Evolutionary conservation across 2,329 filamentous ascomycete genomes (phyloP), one percentile per base, ranked within the genome.

Genomic region (Colletotrichum trifolii): DNA sequence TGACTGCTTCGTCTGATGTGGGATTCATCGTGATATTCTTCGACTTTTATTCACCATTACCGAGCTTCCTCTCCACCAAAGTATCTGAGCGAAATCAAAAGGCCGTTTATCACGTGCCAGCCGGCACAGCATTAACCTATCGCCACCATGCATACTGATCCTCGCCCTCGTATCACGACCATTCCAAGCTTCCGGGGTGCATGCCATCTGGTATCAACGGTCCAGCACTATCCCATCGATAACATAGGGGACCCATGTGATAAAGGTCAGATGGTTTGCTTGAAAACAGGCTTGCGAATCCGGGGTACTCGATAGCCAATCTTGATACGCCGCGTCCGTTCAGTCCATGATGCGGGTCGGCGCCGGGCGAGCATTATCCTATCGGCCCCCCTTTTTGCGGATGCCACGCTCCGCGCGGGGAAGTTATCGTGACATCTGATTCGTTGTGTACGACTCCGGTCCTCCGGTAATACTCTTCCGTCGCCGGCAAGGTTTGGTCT

Each of bases 351-450:
- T 25, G 52, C 13, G 15, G 45, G 46, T 33, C 54, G 33, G 13
- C 25, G 0, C 54, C 54, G 54, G 54, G 15, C 15, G 47, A 58
- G 54, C 60, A 62, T 50, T 58, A 52, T 42, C 45, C 60, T 62
- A 62, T 62, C 59, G 43, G 54, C 43, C 54, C 43, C 54, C 15
- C 54, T 12, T 40, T 6, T 17, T 7, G 12, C 54, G 54, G 54
- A 40, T 36, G 43, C 34, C 42, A 47, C n/a, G 25, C 43, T n/a
- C 43, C 35, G 43, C n/a, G 54, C 54, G 54, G 54, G 54, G 54
- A 39, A 48, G 15, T 56, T 56, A 56, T 56, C 54, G 54, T 15
- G 4, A 9, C n/a, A n/a, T 5, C 11, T 56, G 43, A 48, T 48
- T 56, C 35, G 54, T 36, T 15, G 11, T 7, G 12, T 6, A 5